Evolutionary conservation across 2,329 filamentous ascomycete species (phyloP).

Genomic region (Diaporthe eres): DNA sequence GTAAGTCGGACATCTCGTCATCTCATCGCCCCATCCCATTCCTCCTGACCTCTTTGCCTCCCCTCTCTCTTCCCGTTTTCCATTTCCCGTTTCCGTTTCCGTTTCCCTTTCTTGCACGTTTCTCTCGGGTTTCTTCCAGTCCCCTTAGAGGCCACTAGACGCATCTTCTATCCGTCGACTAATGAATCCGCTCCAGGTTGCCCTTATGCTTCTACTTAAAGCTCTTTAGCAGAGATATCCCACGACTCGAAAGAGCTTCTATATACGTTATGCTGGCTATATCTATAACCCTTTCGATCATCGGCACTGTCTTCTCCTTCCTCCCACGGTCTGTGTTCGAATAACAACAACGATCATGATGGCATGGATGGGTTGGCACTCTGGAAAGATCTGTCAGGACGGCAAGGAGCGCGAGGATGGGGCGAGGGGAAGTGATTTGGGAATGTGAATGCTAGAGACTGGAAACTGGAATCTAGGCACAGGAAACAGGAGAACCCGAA

Average conservation of each 20-base stretch:
- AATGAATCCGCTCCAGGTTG: slow-evolving; percentile 58
- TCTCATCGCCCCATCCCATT: neutral
- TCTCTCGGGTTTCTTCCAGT: neutral
- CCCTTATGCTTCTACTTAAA: slow-evolving; percentile 92
- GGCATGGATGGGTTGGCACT: neutral
- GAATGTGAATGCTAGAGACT: neutral
- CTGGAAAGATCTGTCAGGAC: neutral
- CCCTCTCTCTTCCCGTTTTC: slow-evolving; percentile 9
- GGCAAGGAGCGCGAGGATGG: neutral
- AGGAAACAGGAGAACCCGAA: neutral
- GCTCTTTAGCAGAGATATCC: slow-evolving; percentile 84
- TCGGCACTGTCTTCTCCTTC: slow-evolving; percentile 91
- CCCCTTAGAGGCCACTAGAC: neutral
- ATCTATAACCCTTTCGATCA: slow-evolving; percentile 77
- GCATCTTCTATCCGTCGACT: neutral
- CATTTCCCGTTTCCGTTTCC: neutral
- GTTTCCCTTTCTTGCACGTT: neutral
- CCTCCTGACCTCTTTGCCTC: neutral
- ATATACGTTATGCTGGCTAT: slow-evolving; percentile 79
- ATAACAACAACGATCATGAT: neutral
- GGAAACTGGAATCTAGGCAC: neutral
- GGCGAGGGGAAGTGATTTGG: neutral
- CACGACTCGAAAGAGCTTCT: slow-evolving; percentile 71
- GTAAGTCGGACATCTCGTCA: slow-evolving; percentile 50
- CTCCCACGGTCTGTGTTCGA: slow-evolving; percentile 65